A percentile compares a stretch with the other conserved stretches of the same genome.
These are phyloP conservation scores for Penicillium polonicum DNA, from an alignment of 2,329 filamentous ascomycete species.

Conservation along the genomic window DNA sequence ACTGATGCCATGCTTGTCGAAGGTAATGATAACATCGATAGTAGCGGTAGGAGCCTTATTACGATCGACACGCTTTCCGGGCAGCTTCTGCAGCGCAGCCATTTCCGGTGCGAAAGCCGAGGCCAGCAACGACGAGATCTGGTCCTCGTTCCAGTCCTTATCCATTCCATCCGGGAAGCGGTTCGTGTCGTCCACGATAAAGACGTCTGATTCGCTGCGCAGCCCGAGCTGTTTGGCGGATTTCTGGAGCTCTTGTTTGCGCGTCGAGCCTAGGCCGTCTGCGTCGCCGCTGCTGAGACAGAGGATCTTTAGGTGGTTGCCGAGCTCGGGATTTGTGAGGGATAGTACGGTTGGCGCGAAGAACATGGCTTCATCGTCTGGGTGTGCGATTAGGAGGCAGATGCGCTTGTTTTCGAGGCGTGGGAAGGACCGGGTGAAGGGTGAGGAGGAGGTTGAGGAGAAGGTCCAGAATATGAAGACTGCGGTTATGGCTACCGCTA, in stretches of 20 bases:
- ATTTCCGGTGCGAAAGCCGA: constrained; percentile 71
- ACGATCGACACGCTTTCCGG: constrained; percentile 32
- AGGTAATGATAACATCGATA: constrained; percentile 85
- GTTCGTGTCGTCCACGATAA: constrained; percentile 76
- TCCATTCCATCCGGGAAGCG: constrained; percentile 88
- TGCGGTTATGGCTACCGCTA: constrained; percentile 40
- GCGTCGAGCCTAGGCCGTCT: constrained; percentile 78
- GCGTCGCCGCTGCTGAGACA: constrained; percentile 89
- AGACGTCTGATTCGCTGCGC: constrained; percentile 71
- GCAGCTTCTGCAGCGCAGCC: constrained; percentile 28
- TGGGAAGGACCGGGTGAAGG: constrained; percentile 50
- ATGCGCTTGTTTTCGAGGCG: constrained; percentile 78
- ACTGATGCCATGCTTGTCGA: constrained; percentile 79
- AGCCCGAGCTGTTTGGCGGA: constrained; percentile 77
- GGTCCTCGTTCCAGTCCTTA: constrained; percentile 67
- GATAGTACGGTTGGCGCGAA: constrained; percentile 85
- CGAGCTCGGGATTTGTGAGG: constrained; percentile 73
- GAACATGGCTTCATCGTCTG: constrained; percentile 99
- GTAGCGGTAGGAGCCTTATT: constrained; percentile 49
- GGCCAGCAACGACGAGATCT: constrained; percentile 69
- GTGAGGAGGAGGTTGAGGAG: constrained; percentile 41
- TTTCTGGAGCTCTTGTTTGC: constrained; percentile 79
- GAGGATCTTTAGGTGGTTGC: constrained; percentile 91
- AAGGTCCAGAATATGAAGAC: constrained; percentile 46
- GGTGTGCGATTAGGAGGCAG: constrained; percentile 90